These are phyloP conservation scores for Elsinoe arachidis DNA, from an alignment of 2,329 filamentous ascomycete species.

Conservation along the genomic window DNA sequence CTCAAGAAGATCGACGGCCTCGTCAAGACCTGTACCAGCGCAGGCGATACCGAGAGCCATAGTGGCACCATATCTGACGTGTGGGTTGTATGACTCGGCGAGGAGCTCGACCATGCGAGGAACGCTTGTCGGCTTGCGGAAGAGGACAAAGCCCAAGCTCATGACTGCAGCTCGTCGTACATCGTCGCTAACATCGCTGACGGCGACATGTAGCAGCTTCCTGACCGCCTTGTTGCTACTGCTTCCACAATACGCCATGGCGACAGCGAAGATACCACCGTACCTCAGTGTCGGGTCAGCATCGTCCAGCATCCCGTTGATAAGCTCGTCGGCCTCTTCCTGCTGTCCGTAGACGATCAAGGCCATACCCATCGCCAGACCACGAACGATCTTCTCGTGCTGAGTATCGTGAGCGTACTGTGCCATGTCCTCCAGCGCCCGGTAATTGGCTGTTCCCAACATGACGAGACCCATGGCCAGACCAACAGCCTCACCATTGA, in stretches of 20 bases:
- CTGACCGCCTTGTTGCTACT: conserved; percentile 98
- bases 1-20: conserved; percentile 92
- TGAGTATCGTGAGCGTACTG: conserved; percentile 96
- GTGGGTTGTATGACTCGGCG: conserved; percentile 97
- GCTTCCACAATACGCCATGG: conserved; percentile 91
- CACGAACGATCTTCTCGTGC: conserved; percentile 97
- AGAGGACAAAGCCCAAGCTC: conserved; percentile 95
- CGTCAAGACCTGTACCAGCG: conserved; percentile 87
- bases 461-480: conserved; percentile 96
- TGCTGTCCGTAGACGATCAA: conserved; percentile 97
- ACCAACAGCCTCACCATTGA: conserved; percentile 94
- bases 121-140: conserved; percentile 93
- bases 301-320: conserved; percentile 86
- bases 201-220: conserved; percentile 87
- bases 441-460: conserved; percentile 93
- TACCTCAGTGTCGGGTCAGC: conserved; percentile 90
- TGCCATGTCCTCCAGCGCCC: conserved; percentile 92
- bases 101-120: conserved; percentile 98
- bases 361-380: conserved; percentile 91
- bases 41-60: conserved; percentile 99
- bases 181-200: conserved; percentile 97
- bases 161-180: conserved; percentile 93
- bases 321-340: conserved; percentile 87
- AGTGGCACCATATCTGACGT: conserved; percentile 93
- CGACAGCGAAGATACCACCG: conserved; percentile 97